Base-by-base conservation (phyloP, 805 yeast genomes). In the Deakozyma indianensis region DNA sequence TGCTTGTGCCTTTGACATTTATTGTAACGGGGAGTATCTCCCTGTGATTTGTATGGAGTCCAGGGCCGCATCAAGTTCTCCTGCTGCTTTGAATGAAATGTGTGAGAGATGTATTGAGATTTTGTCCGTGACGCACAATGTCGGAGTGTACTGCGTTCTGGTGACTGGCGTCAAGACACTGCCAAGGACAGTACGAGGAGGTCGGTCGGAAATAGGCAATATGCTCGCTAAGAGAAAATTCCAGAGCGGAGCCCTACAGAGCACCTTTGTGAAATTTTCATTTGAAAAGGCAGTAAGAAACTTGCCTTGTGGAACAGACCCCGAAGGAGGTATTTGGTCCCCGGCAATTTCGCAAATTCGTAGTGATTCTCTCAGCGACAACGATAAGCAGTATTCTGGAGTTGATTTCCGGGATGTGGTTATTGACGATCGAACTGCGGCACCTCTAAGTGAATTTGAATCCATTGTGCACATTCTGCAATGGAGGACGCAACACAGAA, bases 191-290 rank as follows among this genome's bases (percentile, higher is more conserved):
- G 68, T 78, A 56, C 68, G 92, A 53, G 78, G 84, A 60, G 95
- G 95, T 21, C 80, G 96, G 5, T 70, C 85, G 20, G 97, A 92
- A 54, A 82, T 92, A 50, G 97, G 97, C 0, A 92, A 88, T 53
- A 84, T 78, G 82, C 72, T 78, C 55, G 86, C 83, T 63, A 84
- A 80, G 56, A 75, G 79, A 51, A 73, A 76, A 52, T 87, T 87
- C 57, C 68, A 78, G 38, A 82, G 78, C 51, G 97, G 97, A 1
- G 68, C 73, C n/a, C 64, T 92, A 21, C 70, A 75, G n/a, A 79
- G 94, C 0, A 79, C 75, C 23, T 88, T 77, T 61, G 86, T 87
- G 45, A 86, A 84, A 56, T 92, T 87, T 57, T 80, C 80, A 49
- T 70, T 82, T 22, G 66, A 74, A 23, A 73, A 73, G 43, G 75